Conservation (phyloP, 192 early-diverging fungal genomes). For the Linnemannia zychae region DNA sequence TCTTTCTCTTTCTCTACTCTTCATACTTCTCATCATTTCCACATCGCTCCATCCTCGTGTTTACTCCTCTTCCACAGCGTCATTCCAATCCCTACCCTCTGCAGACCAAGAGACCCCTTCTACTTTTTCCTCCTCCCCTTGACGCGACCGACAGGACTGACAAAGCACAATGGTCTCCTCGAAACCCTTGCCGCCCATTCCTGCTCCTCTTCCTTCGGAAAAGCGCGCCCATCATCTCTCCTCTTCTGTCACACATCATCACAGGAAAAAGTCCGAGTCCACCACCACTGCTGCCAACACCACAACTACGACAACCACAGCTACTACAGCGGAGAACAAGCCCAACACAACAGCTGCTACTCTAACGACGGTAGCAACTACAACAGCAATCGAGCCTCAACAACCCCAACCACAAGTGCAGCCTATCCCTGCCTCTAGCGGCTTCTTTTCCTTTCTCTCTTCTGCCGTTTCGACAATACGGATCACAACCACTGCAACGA, state of each 20-base stretch:
- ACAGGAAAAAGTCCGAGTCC: slow-evolving; percentile 30
- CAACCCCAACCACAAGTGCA: slow-evolving; percentile 11
- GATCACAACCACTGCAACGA: neutral
- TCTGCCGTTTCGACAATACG: slow-evolving; percentile 6
- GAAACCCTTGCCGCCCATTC: slow-evolving; percentile 55
- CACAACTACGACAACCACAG: neutral
- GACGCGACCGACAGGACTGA: neutral
- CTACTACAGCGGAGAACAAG: neutral
- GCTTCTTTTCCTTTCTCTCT: neutral
- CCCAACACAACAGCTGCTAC: neutral
- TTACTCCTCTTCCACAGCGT: too few relatives aligned
- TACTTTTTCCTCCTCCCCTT: too few relatives aligned
- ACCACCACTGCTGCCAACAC: neutral
- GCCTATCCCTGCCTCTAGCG: neutral
- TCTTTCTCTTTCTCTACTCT: neutral
- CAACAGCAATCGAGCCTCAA: neutral
- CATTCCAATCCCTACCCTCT: neutral
- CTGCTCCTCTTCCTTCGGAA: slow-evolving; percentile 17
- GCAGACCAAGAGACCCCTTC: neutral
- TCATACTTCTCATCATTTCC: neutral
- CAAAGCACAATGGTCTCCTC: slow-evolving; percentile 28
- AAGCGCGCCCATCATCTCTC: slow-evolving; percentile 24
- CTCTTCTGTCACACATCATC: slow-evolving; percentile 22
- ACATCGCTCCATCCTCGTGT: too few relatives aligned
- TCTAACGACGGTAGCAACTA: neutral